Evolutionary conservation across 768 basidiomycete species (phyloP).

Genomic region (Russula emetica): DNA sequence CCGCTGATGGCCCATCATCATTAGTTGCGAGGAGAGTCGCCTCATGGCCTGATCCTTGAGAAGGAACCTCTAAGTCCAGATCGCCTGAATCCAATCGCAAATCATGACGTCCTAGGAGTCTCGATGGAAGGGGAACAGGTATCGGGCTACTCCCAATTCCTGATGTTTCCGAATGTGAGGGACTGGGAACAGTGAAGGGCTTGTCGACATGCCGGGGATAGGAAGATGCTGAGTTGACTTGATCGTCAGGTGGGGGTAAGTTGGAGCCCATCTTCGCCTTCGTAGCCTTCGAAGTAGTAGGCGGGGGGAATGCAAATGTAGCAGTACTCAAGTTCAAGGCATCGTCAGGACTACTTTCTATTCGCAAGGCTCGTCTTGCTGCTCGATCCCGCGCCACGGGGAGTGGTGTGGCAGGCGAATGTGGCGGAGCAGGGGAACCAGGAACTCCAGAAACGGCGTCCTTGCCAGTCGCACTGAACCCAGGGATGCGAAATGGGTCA

Average conservation of each 20-base stretch:
- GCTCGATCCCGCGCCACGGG: slow-evolving; percentile 34
- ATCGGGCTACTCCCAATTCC: neutral
- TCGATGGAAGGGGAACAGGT: neutral
- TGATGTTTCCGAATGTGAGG: slow-evolving; percentile 1
- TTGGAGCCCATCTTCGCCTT: slow-evolving; percentile 6
- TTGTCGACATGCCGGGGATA: neutral
- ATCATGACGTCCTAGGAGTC: slow-evolving; percentile 7
- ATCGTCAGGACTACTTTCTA: slow-evolving; percentile 40
- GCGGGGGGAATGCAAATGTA: slow-evolving; percentile 52
- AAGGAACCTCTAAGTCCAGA: neutral
- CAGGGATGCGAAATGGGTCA: slow-evolving; percentile 44
- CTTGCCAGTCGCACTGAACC: slow-evolving; percentile 31
- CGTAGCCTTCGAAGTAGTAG: slow-evolving; percentile 33
- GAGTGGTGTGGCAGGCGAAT: slow-evolving; percentile 37
- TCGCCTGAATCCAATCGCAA: slow-evolving; percentile 6
- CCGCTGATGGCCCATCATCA: neutral
- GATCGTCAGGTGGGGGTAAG: slow-evolving; percentile 9
- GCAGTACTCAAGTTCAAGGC: slow-evolving; percentile 43
- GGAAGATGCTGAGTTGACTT: slow-evolving; percentile 1
- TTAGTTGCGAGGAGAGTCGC: neutral
- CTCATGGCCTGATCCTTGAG: slow-evolving; percentile 7
- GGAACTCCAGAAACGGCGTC: slow-evolving; percentile 28
- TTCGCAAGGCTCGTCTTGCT: slow-evolving; percentile 33
- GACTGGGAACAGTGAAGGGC: neutral
- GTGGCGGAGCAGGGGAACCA: slow-evolving; percentile 27